Percentiles rank a stretch among this genome's conserved stretches.
phyloP scores from a whole-genome alignment of 192 early-diverging fungal genomes.

The Backusella morwellensis region DNA sequence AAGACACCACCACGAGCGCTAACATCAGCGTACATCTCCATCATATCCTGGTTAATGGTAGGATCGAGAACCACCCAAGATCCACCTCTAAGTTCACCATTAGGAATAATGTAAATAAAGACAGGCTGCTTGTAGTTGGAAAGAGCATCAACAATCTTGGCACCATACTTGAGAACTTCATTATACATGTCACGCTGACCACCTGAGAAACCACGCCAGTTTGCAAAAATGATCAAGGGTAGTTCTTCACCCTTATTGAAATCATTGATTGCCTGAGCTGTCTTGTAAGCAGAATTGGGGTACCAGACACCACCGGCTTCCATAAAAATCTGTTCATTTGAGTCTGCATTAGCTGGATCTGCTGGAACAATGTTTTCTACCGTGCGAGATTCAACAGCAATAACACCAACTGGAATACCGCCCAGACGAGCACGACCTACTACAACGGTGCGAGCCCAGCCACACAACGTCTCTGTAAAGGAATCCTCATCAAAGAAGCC shows the following conservation, averaged over 20 bases:
- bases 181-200: constrained; percentile 99
- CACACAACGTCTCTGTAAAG: constrained; percentile 91
- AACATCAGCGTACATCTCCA: constrained; percentile 99
- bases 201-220: constrained; percentile 99
- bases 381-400: constrained; percentile 93
- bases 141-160: constrained; percentile 96
- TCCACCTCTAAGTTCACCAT: constrained; percentile 96
- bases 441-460: constrained; percentile 95
- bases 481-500: constrained; percentile 98
- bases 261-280: constrained; percentile 97
- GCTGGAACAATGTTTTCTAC: constrained; percentile 90
- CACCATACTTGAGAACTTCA: constrained; percentile 95
- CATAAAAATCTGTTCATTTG: constrained; percentile 80
- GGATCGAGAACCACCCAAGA: constrained; percentile 98
- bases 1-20: constrained; percentile 91
- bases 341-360: constrained; percentile 90
- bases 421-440: constrained; percentile 92
- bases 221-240: constrained; percentile 98
- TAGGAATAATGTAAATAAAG: constrained; percentile 94
- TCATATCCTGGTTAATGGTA: constrained; percentile 93
- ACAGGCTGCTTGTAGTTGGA: constrained; percentile 93
- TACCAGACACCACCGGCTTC: constrained; percentile 99
- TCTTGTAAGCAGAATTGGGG: constrained; percentile 98
- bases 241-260: constrained; percentile 98
- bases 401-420: constrained; percentile 94